Evolutionary conservation across 768 basidiomycete species (phyloP).

Genomic region (Trametopsis cervina): DNA sequence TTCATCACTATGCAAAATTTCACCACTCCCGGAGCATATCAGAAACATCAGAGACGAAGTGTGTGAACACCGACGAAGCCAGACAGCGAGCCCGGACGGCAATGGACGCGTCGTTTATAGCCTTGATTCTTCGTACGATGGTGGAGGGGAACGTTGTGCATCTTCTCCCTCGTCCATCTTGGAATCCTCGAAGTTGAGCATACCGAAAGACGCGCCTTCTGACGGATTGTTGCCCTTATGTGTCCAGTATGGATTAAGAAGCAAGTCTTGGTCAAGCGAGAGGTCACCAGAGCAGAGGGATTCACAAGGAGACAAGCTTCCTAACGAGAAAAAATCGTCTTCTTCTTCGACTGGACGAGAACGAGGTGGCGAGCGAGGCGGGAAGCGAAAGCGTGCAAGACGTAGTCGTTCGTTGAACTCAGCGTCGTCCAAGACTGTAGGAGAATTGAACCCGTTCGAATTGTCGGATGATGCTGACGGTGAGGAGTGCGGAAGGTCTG

Average conservation of each 20-base stretch:
- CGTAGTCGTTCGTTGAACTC: neutral
- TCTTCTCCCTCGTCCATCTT: neutral
- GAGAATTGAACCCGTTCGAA: neutral
- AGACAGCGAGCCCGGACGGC: too few relatives aligned
- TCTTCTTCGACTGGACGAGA: neutral
- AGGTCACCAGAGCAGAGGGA: neutral
- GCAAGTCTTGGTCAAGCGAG: neutral
- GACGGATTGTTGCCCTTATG: neutral
- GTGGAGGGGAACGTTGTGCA: neutral
- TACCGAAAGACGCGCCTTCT: neutral
- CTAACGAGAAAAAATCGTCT: neutral
- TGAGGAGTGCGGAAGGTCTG: neutral
- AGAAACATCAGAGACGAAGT: too few relatives aligned
- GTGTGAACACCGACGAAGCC: too few relatives aligned
- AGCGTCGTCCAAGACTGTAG: neutral
- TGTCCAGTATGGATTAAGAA: neutral
- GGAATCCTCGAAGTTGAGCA: neutral
- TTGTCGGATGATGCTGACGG: neutral
- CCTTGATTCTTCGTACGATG: too few relatives aligned
- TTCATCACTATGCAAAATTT: too few relatives aligned
- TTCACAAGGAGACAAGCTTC: neutral
- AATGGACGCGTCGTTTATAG: too few relatives aligned
- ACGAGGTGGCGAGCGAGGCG: neutral
- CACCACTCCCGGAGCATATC: too few relatives aligned
- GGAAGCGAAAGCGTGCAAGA: neutral